Base-by-base conservation (phyloP, 2,329 filamentous ascomycete genomes). In the Curvularia eragrostidis region DNA sequence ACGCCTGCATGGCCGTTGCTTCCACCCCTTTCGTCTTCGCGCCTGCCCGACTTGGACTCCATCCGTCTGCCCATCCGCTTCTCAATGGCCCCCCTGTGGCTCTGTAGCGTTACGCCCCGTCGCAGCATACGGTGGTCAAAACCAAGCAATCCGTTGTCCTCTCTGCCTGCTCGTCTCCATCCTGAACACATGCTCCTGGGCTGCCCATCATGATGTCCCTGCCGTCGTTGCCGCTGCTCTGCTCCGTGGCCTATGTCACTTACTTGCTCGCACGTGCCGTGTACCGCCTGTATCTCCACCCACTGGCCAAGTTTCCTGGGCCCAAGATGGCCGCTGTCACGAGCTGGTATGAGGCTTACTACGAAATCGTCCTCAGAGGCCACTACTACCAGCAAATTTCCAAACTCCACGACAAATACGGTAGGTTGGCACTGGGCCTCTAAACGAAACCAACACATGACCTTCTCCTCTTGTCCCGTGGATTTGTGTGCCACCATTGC, bases 281-380 rank as follows among this genome's bases (percentile, higher is more conserved):
- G 52, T 79, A 81, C 62, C 73, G 74, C 54, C 69, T 79, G 19
- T 79, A 74, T 65, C 72, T 81, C 43, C 79, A 82, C 46, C 80
- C 81, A 1, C 71, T 83, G 2, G 68, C 75, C 42, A 75, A 75
- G 42, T 81, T 78, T 59, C 81, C 81, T 1, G 81, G 81, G 1
- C 80, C 81, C 1, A 66, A 51, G 28, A 50, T 70, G 13, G 74
- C 73, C 10, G 73, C 73, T 8, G 59, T 69, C 12, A 70, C 72
- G 19, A 68, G 61, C 21, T 74, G 67, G 68, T 76, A 75, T 49
- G 73, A 76, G 50, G 74, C 70, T 26, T 76, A 75, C 60, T 75
- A 65, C 44, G 74, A 76, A 48, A 71, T 76, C 24, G 54, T 70
- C 13, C 54, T 66, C 21, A 68, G 64, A 28, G 74, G 73, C 7